Percentiles rank a stretch among this genome's conserved stretches.
Evolutionary conservation across 768 basidiomycete species (phyloP).

Genomic region (Kwoniella bestiolae): DNA sequence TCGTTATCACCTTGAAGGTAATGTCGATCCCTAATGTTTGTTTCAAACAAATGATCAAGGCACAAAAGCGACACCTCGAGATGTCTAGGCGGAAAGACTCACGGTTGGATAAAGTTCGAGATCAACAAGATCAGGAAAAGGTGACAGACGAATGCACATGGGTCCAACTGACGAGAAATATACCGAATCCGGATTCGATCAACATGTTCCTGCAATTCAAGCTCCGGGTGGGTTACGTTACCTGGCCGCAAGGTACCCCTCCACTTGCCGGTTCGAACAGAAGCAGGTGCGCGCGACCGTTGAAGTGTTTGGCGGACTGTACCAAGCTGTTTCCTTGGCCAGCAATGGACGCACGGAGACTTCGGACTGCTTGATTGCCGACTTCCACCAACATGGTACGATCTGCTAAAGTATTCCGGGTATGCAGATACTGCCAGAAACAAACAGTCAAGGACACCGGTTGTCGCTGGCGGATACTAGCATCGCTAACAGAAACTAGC

Average conservation of each 20-base stretch:
- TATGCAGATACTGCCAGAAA: too few relatives aligned
- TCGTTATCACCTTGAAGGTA: background rate
- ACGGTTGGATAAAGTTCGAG: background rate
- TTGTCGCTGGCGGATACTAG: too few relatives aligned
- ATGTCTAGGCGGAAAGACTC: background rate
- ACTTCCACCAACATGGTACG: too few relatives aligned
- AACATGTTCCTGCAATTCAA: background rate
- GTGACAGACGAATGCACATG: slow-evolving; percentile 13
- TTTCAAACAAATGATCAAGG: background rate
- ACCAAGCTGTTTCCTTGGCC: too few relatives aligned
- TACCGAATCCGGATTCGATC: slow-evolving; percentile 5
- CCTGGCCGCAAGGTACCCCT: background rate
- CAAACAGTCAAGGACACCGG: too few relatives aligned
- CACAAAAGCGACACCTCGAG: background rate
- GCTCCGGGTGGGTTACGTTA: background rate
- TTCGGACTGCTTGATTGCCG: too few relatives aligned
- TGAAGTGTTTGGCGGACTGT: too few relatives aligned
- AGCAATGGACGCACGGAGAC: too few relatives aligned
- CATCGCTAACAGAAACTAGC: too few relatives aligned
- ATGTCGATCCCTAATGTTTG: slow-evolving; percentile 1
- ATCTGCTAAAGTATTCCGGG: too few relatives aligned
- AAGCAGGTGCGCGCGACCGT: too few relatives aligned
- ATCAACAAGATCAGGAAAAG: background rate
- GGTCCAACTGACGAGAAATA: background rate
- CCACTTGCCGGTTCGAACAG: background rate